phyloP scores from a whole-genome alignment of 306 rosid genomes.

The Prinsepia uniflora region DNA sequence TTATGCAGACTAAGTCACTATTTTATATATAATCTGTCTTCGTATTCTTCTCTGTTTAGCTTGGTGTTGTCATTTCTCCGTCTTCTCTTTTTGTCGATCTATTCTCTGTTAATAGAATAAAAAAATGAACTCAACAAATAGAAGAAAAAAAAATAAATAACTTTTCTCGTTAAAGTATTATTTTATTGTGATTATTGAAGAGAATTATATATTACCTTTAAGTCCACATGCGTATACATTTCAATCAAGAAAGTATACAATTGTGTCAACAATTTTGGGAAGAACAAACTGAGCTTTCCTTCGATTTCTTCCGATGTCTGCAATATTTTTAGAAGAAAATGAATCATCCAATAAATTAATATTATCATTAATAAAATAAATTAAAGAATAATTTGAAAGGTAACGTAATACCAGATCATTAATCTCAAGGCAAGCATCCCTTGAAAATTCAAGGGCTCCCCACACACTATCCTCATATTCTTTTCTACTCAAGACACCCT shows the following conservation, averaged over 20 bases:
- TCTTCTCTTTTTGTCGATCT: not conserved
- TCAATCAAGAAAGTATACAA: constrained; percentile 3
- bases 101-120: not conserved
- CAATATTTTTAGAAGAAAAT: not conserved
- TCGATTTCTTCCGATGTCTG: not conserved
- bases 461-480: not conserved
- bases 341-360: not conserved
- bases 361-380: not conserved
- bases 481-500: not conserved
- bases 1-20: no score
- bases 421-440: not conserved
- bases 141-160: not conserved
- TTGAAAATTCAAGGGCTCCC: constrained; percentile 6
- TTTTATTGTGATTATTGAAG: not conserved
- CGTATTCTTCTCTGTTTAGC: not conserved
- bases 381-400: not conserved
- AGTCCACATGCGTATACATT: not conserved
- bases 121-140: not conserved
- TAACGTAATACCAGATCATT: not conserved
- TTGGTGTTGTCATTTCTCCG: no score
- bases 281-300: not conserved
- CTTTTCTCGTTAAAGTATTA: no score
- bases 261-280: not conserved
- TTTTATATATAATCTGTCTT: not conserved
- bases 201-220: not conserved